A percentile compares a stretch with the other conserved stretches of the same genome.
Evolutionary conservation across 768 basidiomycete genomes (phyloP).

Genomic region (Gautieria morchelliformis): DNA sequence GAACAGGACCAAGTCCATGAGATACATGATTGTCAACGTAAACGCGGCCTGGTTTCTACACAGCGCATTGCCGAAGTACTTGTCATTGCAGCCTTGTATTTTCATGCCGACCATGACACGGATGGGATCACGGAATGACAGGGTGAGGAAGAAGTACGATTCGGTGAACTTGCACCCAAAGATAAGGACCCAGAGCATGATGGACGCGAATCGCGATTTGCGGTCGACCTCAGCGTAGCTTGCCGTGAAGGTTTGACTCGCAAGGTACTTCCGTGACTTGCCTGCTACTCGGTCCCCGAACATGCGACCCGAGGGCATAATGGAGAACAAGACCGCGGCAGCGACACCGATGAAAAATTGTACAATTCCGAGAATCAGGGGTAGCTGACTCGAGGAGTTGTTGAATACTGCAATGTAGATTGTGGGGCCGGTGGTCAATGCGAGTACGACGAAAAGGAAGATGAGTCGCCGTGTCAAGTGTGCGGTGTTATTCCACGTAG

Average conservation of each 20-base stretch:
- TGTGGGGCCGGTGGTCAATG: slow-evolving; percentile 84
- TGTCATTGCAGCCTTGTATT: slow-evolving; percentile 83
- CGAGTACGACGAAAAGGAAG: slow-evolving; percentile 86
- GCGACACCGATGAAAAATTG: slow-evolving; percentile 91
- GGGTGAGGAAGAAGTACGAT: slow-evolving; percentile 96
- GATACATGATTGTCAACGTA: slow-evolving; percentile 93
- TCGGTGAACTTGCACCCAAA: slow-evolving; percentile 96
- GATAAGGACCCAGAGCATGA: slow-evolving; percentile 81
- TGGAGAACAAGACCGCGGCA: slow-evolving; percentile 78
- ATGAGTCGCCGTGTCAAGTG: slow-evolving; percentile 87
- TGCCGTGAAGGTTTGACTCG: slow-evolving; percentile 96
- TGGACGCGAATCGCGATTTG: slow-evolving; percentile 64
- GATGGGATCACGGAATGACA: slow-evolving; percentile 90
- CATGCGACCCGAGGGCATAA: slow-evolving; percentile 95
- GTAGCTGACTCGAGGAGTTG: slow-evolving; percentile 50
- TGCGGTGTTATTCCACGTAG: slow-evolving; percentile 97
- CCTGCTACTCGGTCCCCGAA: slow-evolving; percentile 97
- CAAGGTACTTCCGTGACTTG: slow-evolving; percentile 93
- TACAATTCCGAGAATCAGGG: slow-evolving; percentile 90
- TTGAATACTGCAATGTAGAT: slow-evolving; percentile 90
- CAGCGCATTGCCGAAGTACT: slow-evolving; percentile 71
- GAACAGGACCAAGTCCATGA: slow-evolving; percentile 96
- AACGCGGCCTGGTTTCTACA: slow-evolving; percentile 94
- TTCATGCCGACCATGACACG: slow-evolving; percentile 95
- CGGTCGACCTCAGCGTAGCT: slow-evolving; percentile 70